Percentiles rank a stretch among this genome's conserved stretches.
These are phyloP conservation scores for Penicillium herquei DNA, from an alignment of 495 filamentous ascomycete genomes.

Conservation along the genomic window DNA sequence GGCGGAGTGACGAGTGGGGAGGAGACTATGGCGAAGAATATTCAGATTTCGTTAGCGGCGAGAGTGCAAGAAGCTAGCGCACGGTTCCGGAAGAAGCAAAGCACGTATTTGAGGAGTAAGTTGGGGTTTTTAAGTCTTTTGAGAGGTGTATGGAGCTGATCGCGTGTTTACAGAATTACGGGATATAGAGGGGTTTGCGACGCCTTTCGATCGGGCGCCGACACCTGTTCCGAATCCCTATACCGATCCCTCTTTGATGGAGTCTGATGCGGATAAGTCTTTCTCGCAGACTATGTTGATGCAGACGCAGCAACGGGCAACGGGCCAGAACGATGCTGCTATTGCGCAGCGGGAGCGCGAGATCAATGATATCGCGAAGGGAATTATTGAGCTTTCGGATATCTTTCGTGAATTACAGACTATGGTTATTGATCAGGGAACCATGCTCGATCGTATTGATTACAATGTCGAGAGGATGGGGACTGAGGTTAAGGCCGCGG, in stretches of 20 bases:
- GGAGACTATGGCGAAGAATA: constrained; percentile 93
- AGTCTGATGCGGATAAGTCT: constrained; percentile 86
- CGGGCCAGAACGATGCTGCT: constrained; percentile 74
- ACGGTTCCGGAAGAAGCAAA: constrained; percentile 92
- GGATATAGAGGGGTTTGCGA: constrained; percentile 65
- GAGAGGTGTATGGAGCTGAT: background rate
- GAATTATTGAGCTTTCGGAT: constrained; percentile 93
- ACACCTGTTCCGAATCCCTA: constrained; percentile 67
- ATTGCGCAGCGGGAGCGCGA: constrained; percentile 95
- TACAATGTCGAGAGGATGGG: constrained; percentile 96
- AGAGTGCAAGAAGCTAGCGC: constrained; percentile 92
- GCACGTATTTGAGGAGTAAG: constrained; percentile 90
- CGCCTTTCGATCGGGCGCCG: constrained; percentile 60
- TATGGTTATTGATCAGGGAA: constrained; percentile 98
- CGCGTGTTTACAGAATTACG: constrained; percentile 65
- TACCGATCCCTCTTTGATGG: constrained; percentile 77
- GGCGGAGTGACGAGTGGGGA: constrained; percentile 73
- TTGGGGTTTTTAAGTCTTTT: background rate
- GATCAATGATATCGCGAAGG: constrained; percentile 95
- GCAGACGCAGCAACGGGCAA: constrained; percentile 66
- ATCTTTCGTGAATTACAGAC: constrained; percentile 94
- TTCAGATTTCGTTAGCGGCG: constrained; percentile 83
- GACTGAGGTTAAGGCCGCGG: constrained; percentile 82
- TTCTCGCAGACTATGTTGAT: constrained; percentile 86
- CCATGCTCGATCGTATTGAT: constrained; percentile 95